Conservation (phyloP, 148 eudicot genomes). For the Bassia scoparia region DNA sequence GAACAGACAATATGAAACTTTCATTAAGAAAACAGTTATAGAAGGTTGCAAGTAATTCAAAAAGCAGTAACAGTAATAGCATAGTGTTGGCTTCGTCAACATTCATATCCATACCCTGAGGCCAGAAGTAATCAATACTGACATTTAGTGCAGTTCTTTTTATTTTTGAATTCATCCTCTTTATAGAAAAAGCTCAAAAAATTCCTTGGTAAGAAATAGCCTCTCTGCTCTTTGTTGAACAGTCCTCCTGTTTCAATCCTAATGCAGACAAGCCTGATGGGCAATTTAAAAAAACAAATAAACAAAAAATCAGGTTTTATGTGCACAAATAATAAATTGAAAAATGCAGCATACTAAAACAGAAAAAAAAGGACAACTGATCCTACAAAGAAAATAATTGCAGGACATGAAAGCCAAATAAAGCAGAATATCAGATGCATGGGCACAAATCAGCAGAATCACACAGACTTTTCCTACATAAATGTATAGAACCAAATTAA, state of each 20-base stretch:
- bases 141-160: too few species aligned
- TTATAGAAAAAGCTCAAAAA: constrained; percentile 6
- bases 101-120: too few species aligned
- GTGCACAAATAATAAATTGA: constrained; percentile 2
- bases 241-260: constrained; percentile 91
- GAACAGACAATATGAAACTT: neutral
- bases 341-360: neutral
- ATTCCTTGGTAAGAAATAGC: constrained; percentile 90
- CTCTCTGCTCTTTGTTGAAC: constrained; percentile 94
- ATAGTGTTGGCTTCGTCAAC: neutral
- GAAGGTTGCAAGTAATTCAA: neutral
- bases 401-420: neutral
- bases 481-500: too few species aligned
- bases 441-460: too few species aligned
- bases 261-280: constrained; percentile 80
- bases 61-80: neutral
- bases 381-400: neutral
- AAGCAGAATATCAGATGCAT: neutral
- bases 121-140: neutral
- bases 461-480: too few species aligned
- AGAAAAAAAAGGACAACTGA: neutral
- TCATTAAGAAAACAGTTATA: neutral
- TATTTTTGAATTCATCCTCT: neutral
- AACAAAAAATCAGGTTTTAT: too few species aligned
- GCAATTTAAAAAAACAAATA: constrained; percentile 6